Conservation (phyloP, 495 filamentous ascomycete genomes). For the Emericellopsis terricola region DNA sequence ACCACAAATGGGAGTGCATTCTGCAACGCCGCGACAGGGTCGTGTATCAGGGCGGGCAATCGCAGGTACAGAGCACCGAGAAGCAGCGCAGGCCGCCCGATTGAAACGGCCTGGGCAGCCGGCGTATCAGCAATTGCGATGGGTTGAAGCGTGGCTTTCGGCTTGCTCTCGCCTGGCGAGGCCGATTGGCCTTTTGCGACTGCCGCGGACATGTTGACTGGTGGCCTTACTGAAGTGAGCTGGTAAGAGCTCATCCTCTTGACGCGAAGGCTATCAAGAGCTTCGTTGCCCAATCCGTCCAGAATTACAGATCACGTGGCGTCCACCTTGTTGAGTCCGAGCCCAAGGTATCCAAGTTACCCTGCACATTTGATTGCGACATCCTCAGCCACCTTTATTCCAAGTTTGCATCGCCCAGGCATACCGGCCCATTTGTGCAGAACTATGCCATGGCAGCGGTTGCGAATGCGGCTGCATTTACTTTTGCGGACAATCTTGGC, state of each 20-base stretch:
- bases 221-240: no score
- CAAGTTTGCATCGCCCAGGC: conserved; percentile 22
- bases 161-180: not conserved
- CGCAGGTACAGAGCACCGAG: conserved; percentile 35
- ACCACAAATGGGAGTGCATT: conserved; percentile 41
- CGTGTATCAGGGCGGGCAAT: conserved; percentile 46
- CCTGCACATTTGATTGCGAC: no score
- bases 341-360: not conserved
- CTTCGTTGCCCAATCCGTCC: not conserved
- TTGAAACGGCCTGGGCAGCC: conserved; percentile 6
- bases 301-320: not conserved
- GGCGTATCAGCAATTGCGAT: not conserved
- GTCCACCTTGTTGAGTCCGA: not conserved
- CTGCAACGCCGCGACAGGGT: conserved; percentile 50
- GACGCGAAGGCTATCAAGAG: no score
- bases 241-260: no score
- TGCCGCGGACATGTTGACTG: conserved; percentile 7
- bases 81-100: conserved; percentile 47
- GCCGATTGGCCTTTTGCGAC: conserved; percentile 3
- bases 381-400: conserved; percentile 50
- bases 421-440: conserved; percentile 53
- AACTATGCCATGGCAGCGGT: conserved; percentile 51
- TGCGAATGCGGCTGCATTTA: conserved; percentile 46
- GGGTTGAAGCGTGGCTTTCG: not conserved
- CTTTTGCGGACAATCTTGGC: conserved; percentile 45